Evolutionary conservation across 2,329 filamentous ascomycete species (phyloP), one percentile per base, ranked within the genome.

Genomic region (Talaromyces sp.): DNA sequence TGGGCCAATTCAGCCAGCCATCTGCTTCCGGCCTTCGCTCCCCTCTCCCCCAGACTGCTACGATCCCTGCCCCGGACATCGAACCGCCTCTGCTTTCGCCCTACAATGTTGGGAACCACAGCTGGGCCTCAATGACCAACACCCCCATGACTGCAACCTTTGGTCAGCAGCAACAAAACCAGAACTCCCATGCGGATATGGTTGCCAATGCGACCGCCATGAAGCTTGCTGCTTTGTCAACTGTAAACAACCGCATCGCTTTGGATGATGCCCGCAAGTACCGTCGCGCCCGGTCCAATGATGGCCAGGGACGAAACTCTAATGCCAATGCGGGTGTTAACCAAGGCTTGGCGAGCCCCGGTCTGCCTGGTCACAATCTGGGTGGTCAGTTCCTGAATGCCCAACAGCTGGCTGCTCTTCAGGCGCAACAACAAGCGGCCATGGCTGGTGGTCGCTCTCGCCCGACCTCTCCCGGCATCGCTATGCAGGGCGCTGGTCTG

Each of bases 91-190:
- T 96, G 58, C 80, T 99, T 53, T 97, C 94, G 16, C 94, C 94
- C 0, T 80, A 86, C 67, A 86, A 84, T 56, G 81, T 87, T 32
- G 83, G 87, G 47, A 91, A 91, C 70, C 91, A 90, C 51, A 97
- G 94, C 79, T 99, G 94, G 94, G 94, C 94, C 20, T 97, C 94
- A 8, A 96, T 97, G 89, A 87, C 95, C 59, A 97, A 96, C 76
- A 99, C 94, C 2, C 94, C 94, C 2, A 95, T 97, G 89, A 90
- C 93, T 4, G 79, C 90, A 36, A 93, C 87, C 61, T 99, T 97
- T 73, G 87, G 82, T 58, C 73, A 81, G 55, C 80, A 79, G 63
- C 65, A 69, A 42, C 63, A 59, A 46, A 65, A 60, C 16, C 56
- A 65, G 37, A 65, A 79, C 57, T 86, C 83, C 51, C 92, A 97